Evolutionary conservation across 2,329 filamentous ascomycete genomes (phyloP).

Genomic region (Pezicula carpinea): DNA sequence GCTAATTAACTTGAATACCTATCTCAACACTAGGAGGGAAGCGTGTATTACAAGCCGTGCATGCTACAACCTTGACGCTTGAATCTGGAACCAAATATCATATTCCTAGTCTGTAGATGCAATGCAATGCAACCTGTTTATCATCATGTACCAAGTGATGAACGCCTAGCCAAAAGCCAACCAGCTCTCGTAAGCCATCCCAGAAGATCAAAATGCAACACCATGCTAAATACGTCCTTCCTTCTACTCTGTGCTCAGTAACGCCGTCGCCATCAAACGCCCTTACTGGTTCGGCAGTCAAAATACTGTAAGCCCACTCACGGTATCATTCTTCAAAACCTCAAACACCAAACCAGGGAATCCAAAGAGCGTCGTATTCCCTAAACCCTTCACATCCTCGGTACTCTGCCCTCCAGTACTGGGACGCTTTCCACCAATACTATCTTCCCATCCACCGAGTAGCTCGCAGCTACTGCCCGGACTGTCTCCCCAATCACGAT

Average conservation of each 20-base stretch:
- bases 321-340: constrained; percentile 85
- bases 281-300: constrained; percentile 32
- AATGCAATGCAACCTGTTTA: too few relatives aligned
- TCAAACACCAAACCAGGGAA: constrained; percentile 95
- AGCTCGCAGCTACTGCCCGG: constrained; percentile 82
- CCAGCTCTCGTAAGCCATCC: too few relatives aligned
- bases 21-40: too few relatives aligned
- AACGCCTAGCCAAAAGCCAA: too few relatives aligned
- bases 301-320: constrained; percentile 87
- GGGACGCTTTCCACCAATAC: constrained; percentile 38
- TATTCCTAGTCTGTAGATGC: too few relatives aligned
- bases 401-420: constrained; percentile 38
- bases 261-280: not conserved
- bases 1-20: too few relatives aligned
- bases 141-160: too few relatives aligned
- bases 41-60: too few relatives aligned
- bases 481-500: constrained; percentile 86
- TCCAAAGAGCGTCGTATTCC: constrained; percentile 82
- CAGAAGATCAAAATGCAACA: too few relatives aligned
- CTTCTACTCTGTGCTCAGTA: not conserved
- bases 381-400: constrained; percentile 51
- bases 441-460: constrained; percentile 82
- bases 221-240: too few relatives aligned
- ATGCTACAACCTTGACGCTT: too few relatives aligned
- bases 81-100: too few relatives aligned